phyloP scores from a whole-genome alignment of 495 filamentous ascomycete genomes.

The Penicillium malachiteum region DNA sequence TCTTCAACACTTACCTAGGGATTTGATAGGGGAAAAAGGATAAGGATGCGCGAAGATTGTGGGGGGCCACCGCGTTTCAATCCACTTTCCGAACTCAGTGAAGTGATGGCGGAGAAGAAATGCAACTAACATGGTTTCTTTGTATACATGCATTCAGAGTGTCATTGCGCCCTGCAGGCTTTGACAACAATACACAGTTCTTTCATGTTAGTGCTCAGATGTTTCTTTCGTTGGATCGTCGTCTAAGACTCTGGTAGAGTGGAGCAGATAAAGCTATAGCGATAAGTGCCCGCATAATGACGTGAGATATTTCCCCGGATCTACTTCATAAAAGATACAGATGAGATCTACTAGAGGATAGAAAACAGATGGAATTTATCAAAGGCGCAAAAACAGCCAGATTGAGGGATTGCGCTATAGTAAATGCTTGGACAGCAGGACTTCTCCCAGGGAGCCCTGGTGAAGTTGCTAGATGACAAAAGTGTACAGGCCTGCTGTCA shows the following conservation, averaged over 20 bases:
- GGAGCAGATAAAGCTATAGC: slow-evolving; percentile 7
- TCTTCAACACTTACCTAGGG: neutral
- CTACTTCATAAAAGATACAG: neutral
- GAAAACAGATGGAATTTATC: neutral
- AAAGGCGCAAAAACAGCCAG: neutral
- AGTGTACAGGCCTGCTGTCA: slow-evolving; percentile 22
- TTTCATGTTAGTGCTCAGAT: too few relatives aligned
- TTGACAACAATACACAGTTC: too few relatives aligned
- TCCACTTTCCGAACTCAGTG: neutral
- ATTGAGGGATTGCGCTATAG: slow-evolving; percentile 1
- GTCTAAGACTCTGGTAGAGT: neutral
- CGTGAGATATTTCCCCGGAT: neutral
- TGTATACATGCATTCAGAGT: too few relatives aligned
- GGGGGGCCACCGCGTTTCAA: neutral
- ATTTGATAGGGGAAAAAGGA: neutral
- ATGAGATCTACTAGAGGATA: neutral
- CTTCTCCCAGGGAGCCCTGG: neutral
- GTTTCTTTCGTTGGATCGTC: too few relatives aligned
- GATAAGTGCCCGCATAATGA: slow-evolving; percentile 3
- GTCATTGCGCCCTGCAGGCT: too few relatives aligned
- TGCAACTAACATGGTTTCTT: too few relatives aligned
- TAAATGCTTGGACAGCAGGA: slow-evolving; percentile 8
- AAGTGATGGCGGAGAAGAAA: neutral
- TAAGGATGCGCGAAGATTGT: neutral
- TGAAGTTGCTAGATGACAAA: slow-evolving; percentile 19